phyloP scores from a whole-genome alignment of 257 asterid species.

The Forsythia viridissima region DNA sequence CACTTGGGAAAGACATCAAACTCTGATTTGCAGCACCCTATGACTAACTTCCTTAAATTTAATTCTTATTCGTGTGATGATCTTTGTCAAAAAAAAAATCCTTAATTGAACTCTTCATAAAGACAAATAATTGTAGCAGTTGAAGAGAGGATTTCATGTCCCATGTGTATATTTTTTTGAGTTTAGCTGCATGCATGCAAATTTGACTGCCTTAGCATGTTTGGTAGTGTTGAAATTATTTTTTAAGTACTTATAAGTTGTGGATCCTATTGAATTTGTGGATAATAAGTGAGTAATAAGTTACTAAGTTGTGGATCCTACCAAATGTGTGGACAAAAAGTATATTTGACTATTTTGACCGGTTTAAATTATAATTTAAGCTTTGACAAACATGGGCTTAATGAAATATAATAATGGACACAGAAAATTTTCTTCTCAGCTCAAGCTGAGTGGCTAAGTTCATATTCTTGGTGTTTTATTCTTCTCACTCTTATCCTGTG shows the following conservation, averaged over 20 bases:
- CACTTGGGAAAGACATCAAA: not conserved
- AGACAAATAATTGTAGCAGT: not conserved
- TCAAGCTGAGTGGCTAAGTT: not conserved
- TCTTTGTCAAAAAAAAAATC: not conserved
- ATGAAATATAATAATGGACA: not conserved
- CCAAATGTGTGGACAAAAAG: too few species aligned
- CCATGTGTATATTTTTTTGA: not conserved
- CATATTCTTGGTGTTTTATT: not conserved
- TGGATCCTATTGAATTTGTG: too few species aligned
- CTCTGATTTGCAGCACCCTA: not conserved
- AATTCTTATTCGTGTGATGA: not conserved
- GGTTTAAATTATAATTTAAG: too few species aligned
- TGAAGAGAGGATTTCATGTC: not conserved
- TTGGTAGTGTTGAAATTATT: too few species aligned
- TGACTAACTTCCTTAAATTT: not conserved
- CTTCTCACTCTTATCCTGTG: constrained; percentile 1
- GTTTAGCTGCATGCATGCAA: not conserved
- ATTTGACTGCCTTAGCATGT: not conserved
- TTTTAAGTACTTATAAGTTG: too few species aligned
- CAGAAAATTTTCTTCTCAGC: not conserved
- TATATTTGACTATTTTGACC: too few species aligned
- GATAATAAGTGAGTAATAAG: too few species aligned
- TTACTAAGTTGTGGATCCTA: too few species aligned
- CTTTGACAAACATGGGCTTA: not conserved
- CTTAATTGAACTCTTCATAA: not conserved